These are phyloP conservation scores for Cryptococcus sp. DNA, from an alignment of 1,284 basidiomycete genomes.

Conservation along the genomic window DNA sequence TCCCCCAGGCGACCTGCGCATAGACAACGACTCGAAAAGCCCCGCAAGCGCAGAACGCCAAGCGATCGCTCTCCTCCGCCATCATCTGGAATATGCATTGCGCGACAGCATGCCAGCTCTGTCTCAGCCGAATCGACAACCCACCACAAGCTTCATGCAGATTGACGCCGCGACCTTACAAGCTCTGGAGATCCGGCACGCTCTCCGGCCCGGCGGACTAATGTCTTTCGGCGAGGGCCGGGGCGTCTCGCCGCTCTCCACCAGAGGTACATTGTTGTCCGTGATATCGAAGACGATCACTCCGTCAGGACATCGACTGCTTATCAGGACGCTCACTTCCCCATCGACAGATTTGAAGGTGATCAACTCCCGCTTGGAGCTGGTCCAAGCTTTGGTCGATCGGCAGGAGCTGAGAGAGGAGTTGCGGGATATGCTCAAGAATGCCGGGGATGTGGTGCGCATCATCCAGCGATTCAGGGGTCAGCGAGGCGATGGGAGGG, in stretches of 20 bases:
- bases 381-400: conserved; percentile 74
- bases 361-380: conserved; percentile 72
- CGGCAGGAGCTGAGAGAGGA: conserved; percentile 70
- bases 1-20: neutral
- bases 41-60: conserved; percentile 55
- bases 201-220: conserved; percentile 68
- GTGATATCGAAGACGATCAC: conserved; percentile 79
- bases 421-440: conserved; percentile 62
- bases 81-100: conserved; percentile 69
- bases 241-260: conserved; percentile 24
- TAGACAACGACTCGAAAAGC: neutral
- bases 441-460: conserved; percentile 71
- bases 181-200: conserved; percentile 82
- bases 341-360: conserved; percentile 75
- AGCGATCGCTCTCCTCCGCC: conserved; percentile 68
- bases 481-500: conserved; percentile 66
- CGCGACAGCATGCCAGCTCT: conserved; percentile 67
- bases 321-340: conserved; percentile 54
- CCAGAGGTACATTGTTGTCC: conserved; percentile 67
- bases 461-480: conserved; percentile 77
- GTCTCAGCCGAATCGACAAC: conserved; percentile 64
- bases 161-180: conserved; percentile 88
- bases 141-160: conserved; percentile 67
- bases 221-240: conserved; percentile 30
- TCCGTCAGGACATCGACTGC: conserved; percentile 73